A percentile compares a stretch with the other conserved stretches of the same genome.
phyloP scores from a whole-genome alignment of 2,329 filamentous ascomycete species.

The Pseudogymnoascus sp. region DNA sequence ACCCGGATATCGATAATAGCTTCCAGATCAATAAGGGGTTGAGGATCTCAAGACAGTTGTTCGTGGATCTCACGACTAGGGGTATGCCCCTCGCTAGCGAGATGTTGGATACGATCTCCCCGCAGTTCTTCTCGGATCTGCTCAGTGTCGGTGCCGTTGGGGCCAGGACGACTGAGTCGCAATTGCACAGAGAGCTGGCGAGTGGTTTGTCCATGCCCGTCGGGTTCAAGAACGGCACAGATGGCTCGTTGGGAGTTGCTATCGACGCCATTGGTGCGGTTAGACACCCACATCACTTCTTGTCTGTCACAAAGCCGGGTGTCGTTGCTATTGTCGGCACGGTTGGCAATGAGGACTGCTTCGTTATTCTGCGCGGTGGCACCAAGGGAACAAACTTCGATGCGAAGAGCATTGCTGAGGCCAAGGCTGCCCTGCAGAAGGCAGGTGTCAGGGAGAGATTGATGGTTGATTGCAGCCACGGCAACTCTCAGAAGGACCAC shows the following conservation, averaged over 20 bases:
- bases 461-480: constrained; percentile 98
- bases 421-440: constrained; percentile 71
- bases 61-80: constrained; percentile 81
- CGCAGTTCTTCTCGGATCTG: constrained; percentile 90
- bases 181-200: constrained; percentile 90
- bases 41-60: constrained; percentile 78
- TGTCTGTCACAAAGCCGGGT: constrained; percentile 94
- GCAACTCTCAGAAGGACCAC: constrained; percentile 93
- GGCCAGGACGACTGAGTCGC: constrained; percentile 92
- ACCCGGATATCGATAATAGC: constrained; percentile 95
- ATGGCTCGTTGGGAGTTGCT: constrained; percentile 80
- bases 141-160: constrained; percentile 89
- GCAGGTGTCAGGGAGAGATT: constrained; percentile 68
- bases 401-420: constrained; percentile 71
- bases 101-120: constrained; percentile 97
- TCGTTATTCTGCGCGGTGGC: constrained; percentile 88
- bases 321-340: constrained; percentile 93
- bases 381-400: constrained; percentile 94
- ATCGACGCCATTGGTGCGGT: constrained; percentile 95
- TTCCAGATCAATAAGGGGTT: constrained; percentile 99
- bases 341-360: constrained; percentile 92
- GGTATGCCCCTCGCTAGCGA: constrained; percentile 96
- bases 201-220: constrained; percentile 94
- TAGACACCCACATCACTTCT: constrained; percentile 87
- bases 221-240: constrained; percentile 99